Evolutionary conservation across 169 alveolate genomes (phyloP).

Genomic region (Amoebophrya sp.): DNA sequence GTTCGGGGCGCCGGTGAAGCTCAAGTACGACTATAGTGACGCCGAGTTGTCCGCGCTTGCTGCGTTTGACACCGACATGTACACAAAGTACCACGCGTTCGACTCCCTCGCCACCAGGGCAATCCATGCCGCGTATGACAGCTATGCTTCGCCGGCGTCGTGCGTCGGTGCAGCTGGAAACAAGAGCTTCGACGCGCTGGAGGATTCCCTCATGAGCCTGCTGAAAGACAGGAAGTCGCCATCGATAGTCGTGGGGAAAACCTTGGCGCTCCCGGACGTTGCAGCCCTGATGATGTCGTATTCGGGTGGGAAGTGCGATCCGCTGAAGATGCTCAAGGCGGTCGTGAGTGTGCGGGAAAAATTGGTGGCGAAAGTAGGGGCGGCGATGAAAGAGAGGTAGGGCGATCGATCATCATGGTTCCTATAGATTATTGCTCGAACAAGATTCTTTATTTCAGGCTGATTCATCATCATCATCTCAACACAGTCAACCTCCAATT

Average conservation of each 20-base stretch:
- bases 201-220: not conserved
- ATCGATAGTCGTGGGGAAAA: not conserved
- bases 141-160: not conserved
- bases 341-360: not conserved
- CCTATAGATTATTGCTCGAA: not conserved
- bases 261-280: not conserved
- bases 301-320: not conserved
- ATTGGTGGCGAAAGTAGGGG: not conserved
- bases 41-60: no score
- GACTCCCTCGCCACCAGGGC: not conserved
- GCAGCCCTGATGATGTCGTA: not conserved
- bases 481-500: not conserved
- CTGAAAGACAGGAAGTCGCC: no score
- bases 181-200: not conserved
- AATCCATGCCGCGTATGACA: not conserved
- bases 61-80: no score
- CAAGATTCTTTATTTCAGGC: not conserved
- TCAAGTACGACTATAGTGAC: no score
- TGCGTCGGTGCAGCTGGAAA: not conserved
- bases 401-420: no score
- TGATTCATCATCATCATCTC: not conserved
- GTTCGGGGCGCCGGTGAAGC: no score
- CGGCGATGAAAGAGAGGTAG: not conserved
- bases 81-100: not conserved
- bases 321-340: not conserved